Evolutionary conservation across 2,329 filamentous ascomycete genomes (phyloP).

Genomic region (Penicillium sp.): DNA sequence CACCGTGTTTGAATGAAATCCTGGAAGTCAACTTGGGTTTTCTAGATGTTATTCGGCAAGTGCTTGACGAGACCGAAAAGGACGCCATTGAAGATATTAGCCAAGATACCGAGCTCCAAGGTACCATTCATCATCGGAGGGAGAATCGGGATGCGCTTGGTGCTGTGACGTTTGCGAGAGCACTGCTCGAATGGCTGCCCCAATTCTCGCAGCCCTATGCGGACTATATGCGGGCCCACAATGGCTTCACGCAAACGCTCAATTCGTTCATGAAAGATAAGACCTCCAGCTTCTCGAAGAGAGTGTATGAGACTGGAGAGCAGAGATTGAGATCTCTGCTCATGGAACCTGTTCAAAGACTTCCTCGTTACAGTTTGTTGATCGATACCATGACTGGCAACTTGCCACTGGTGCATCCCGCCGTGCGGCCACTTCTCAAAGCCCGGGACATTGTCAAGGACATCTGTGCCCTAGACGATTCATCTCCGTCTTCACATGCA

Average conservation of each 20-base stretch:
- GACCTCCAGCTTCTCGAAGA: conserved; percentile 76
- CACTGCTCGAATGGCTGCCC: conserved; percentile 88
- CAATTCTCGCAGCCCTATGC: conserved; percentile 88
- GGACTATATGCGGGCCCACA: conserved; percentile 88
- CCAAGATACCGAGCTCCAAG: conserved; percentile 48
- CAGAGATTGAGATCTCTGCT: conserved; percentile 86
- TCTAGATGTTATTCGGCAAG: conserved; percentile 68
- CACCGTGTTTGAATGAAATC: conserved; percentile 74
- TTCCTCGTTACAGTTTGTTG: conserved; percentile 91
- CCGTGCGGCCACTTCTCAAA: conserved; percentile 76
- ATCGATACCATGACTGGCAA: conserved; percentile 93
- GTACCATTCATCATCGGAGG: conserved; percentile 48
- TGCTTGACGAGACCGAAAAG: conserved; percentile 81
- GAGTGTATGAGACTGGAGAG: conserved; percentile 80
- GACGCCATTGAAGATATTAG: conserved; percentile 76
- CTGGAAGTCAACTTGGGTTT: conserved; percentile 79
- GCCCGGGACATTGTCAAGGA: conserved; percentile 92
- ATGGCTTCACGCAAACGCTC: conserved; percentile 78
- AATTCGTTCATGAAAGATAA: conserved; percentile 72
- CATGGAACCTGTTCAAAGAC: conserved; percentile 91
- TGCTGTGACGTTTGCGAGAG: conserved; percentile 71
- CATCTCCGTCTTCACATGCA: conserved; percentile 63
- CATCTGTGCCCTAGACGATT: conserved; percentile 87
- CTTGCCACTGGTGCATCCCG: conserved; percentile 80
- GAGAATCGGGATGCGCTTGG: conserved; percentile 69